Percentiles rank a stretch among this genome's conserved stretches.
Conservation (phyloP, 164 flowering plant species). For the Magnolia changhungtana region DNA sequence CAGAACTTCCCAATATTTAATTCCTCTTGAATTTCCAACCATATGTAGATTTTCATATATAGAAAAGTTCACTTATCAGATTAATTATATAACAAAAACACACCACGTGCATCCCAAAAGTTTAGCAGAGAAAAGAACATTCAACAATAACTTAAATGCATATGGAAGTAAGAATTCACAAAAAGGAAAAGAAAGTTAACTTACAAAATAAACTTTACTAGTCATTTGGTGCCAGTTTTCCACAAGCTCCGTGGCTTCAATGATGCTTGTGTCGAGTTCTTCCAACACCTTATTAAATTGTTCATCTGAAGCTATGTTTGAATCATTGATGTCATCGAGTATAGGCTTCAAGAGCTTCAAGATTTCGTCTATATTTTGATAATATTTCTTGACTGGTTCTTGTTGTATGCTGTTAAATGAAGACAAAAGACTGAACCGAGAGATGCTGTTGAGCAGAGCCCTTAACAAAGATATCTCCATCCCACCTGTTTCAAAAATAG, state of each 20-base stretch:
- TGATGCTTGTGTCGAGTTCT: constrained; percentile 46
- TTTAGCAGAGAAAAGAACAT: not conserved
- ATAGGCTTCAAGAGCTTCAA: constrained; percentile 61
- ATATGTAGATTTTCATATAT: not conserved
- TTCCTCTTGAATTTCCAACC: not conserved
- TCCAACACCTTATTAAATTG: constrained; percentile 42
- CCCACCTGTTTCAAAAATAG: constrained; percentile 29
- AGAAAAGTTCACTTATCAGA: not conserved
- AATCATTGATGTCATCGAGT: constrained; percentile 49
- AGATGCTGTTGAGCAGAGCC: constrained; percentile 52
- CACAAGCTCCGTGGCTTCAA: constrained; percentile 55
- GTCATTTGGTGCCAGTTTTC: constrained; percentile 60
- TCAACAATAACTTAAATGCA: not conserved
- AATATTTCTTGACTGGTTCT: constrained; percentile 54
- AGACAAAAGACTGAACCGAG: constrained; percentile 43
- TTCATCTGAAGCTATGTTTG: constrained; percentile 49
- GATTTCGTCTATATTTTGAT: constrained; percentile 54
- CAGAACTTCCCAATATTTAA: too few species aligned
- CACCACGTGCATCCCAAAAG: not conserved
- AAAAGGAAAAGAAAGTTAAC: not conserved
- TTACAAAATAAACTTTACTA: constrained; percentile 77
- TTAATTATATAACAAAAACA: not conserved
- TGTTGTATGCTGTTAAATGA: constrained; percentile 35
- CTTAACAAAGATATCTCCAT: constrained; percentile 80
- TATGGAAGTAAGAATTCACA: not conserved